Conservation (phyloP, 192 early-diverging fungal species). For the Rhizoclosmatium globosum region DNA sequence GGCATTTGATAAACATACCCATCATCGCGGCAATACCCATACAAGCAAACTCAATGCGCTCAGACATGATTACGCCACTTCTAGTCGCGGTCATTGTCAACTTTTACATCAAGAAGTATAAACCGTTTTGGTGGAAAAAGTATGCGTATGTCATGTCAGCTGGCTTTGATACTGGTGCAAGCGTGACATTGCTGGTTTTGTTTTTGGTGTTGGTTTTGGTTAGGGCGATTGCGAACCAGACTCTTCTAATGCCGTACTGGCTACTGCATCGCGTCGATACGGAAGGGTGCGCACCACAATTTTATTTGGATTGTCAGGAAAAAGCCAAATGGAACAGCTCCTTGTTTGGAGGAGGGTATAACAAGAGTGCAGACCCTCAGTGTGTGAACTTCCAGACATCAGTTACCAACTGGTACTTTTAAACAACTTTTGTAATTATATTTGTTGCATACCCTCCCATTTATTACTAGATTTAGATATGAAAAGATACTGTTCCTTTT, state of each 20-base stretch:
- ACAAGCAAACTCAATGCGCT: neutral
- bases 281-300: conserved; percentile 24
- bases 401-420: too few relatives aligned
- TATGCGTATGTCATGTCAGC: conserved; percentile 77
- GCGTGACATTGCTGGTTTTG: conserved; percentile 37
- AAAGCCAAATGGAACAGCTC: neutral
- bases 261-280: conserved; percentile 14
- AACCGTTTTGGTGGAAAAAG: conserved; percentile 62
- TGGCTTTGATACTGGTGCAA: conserved; percentile 65
- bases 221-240: neutral
- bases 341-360: neutral
- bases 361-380: neutral
- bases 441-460: too few relatives aligned
- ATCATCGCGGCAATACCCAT: conserved; percentile 22
- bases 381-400: too few relatives aligned
- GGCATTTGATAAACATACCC: conserved; percentile 44
- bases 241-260: conserved; percentile 26
- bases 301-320: conserved; percentile 4
- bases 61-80: conserved; percentile 28
- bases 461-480: neutral
- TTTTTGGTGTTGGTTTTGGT: conserved; percentile 30
- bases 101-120: conserved; percentile 24
- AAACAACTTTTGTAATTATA: too few relatives aligned
- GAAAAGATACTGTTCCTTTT: neutral
- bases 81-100: conserved; percentile 30